Conservation (phyloP, 768 basidiomycete species). For the Lepiota subincarnata region DNA sequence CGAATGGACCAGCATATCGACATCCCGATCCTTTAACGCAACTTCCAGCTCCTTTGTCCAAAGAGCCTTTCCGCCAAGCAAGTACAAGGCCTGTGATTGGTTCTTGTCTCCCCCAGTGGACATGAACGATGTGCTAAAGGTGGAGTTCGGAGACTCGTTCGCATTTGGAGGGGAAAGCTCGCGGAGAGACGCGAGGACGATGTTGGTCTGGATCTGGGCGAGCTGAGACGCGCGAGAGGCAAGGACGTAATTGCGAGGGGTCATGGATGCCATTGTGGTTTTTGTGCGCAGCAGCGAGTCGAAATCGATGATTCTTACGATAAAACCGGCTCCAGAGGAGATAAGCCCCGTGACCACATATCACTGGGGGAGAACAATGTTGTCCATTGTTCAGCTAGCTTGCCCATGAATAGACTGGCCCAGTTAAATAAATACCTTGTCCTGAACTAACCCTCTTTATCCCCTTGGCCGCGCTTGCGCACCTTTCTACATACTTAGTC, state of each 20-base stretch:
- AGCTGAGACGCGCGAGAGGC: constrained; percentile 88
- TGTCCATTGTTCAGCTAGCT: too few relatives aligned
- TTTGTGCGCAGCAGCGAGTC: constrained; percentile 6
- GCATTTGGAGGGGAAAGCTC: constrained; percentile 49
- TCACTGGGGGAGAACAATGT: too few relatives aligned
- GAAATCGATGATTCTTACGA: background rate
- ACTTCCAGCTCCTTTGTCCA: constrained; percentile 99
- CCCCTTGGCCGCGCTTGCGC: too few relatives aligned
- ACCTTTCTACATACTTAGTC: too few relatives aligned
- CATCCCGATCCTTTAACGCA: constrained; percentile 60
- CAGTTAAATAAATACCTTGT: too few relatives aligned
- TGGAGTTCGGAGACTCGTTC: constrained; percentile 24
- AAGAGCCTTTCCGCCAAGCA: constrained; percentile 85
- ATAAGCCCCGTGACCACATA: too few relatives aligned
- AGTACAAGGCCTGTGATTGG: constrained; percentile 80
- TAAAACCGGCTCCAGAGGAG: too few relatives aligned
- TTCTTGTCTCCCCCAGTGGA: constrained; percentile 85
- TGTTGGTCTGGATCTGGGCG: constrained; percentile 86
- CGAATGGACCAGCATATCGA: constrained; percentile 92
- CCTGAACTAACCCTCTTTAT: too few relatives aligned
- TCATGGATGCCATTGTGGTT: constrained; percentile 13
- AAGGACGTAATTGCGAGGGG: constrained; percentile 58
- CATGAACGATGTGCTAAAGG: constrained; percentile 45
- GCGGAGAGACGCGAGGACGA: constrained; percentile 63
- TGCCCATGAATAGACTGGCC: too few relatives aligned